Evolutionary conservation across 2,329 filamentous ascomycete species (phyloP), one percentile per base, ranked within the genome.

Genomic region (Lecanosticta acicola): DNA sequence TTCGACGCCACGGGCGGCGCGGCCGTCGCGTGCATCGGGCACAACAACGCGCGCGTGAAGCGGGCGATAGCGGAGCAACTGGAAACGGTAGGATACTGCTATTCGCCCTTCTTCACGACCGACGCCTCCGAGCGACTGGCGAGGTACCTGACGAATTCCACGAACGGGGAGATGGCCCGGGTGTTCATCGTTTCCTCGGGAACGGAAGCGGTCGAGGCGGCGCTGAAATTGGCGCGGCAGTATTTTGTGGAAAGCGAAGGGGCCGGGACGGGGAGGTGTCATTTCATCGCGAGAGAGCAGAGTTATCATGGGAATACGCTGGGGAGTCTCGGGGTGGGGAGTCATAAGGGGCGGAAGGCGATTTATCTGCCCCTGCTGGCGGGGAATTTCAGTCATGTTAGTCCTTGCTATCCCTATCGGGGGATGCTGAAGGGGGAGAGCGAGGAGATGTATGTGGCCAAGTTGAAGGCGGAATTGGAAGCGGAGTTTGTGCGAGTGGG

Each of bases 1-100:
- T 74, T 88, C 8, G 85, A 91, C 61, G 81, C 79, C 1, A 84
- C 81, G 11, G 77, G 81, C 29, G 86, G 86, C 17, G 83, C 85
- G 3, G 84, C 81, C 18, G 84, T 88, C 2, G 74, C 79, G 3
- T 83, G 80, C 58, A 68, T 90, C 5, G 86, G 85, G 7, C 81
- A 87, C 56, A 42, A 41, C 33, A 49, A 57, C 35, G 38, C 48
- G 4, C 45, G 49, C 36, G 77, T 89, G n/a, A 70, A 71, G 8
- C 67, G 74, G 1, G 83, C 81, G 1, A 75, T 86, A 29, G 62
- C 68, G 2, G 55, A 69, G 9, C 83, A 87, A 55, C 67, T 83
- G 44, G 70, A 76, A 37, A 65, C 77, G 26, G 66, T 83, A 1
- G 67, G 72, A 1, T 85, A 84, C 39, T 74, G 76, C 20, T 71